Evolutionary conservation across 345 rosid genomes (phyloP), one percentile per base, ranked within the genome.

Genomic region (Ricinus communis): DNA sequence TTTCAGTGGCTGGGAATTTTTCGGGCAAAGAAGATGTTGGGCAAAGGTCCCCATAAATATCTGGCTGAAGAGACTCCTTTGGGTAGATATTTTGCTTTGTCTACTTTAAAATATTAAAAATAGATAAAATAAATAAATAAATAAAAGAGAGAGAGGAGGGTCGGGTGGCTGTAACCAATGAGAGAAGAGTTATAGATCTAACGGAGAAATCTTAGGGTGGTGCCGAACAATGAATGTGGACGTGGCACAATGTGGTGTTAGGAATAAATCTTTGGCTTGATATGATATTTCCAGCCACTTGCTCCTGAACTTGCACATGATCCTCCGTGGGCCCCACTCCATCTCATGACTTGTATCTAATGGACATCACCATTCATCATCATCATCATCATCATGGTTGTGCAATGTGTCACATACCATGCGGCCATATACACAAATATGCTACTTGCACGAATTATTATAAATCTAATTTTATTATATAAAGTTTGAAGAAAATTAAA

Each of bases 81-180:
- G 2, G 11, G 16, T 15, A 73, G 85, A 82, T 82, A 82, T 79
- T 77, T 74, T 61, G 9, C 18, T 13, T 28, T 55, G 43, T 38
- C 4, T 4, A 38, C 8, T 15, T 21, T 7, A 21, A 0, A 1
- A 52, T 13, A 40, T 0, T 18, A 31, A 4, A 18, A 40, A 53
- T 12, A 45, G 2, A 16, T 1, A 22, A 49, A 5, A 16, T 1
- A 22, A 49, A 47, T 0, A 47, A n/a, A 0, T 21, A 22, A 47
- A 69, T 18, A 21, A 12, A 14, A 6, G 46, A 15, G n/a, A 66
- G 40, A 8, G 19, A 50, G 2, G 18, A 43, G 69, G 19, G n/a
- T 41, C 55, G 64, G n/a, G n/a, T n/a, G n/a, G n/a, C n/a, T 36
- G 57, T 57, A 21, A 1, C 84, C 82, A 83, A 83, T 76, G n/a